Percentiles rank a stretch among this genome's conserved stretches.
Evolutionary conservation across 306 rosid species (phyloP).

Genomic region (Gleditsia sinensis): DNA sequence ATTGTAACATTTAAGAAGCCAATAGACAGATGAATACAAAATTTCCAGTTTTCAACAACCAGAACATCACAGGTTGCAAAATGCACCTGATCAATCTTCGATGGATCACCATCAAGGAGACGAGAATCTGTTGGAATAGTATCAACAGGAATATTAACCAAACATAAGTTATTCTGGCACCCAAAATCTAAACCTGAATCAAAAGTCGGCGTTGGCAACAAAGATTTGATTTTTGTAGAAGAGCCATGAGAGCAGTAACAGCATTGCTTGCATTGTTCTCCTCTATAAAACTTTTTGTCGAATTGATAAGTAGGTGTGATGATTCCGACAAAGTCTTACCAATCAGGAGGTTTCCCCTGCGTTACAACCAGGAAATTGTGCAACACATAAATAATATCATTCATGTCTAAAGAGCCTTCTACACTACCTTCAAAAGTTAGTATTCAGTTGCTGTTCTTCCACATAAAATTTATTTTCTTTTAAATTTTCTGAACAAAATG

Average conservation of each 20-base stretch:
- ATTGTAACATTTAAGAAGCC: constrained; percentile 16
- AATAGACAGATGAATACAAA: background rate
- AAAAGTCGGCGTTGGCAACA: background rate
- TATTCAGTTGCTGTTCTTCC: background rate
- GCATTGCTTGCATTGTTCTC: constrained; percentile 94
- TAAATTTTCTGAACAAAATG: constrained; percentile 8
- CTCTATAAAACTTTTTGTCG: constrained; percentile 83
- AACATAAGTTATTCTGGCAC: background rate
- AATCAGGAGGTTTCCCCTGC: constrained; percentile 81
- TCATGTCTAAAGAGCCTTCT: background rate
- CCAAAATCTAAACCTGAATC: background rate
- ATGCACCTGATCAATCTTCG: constrained; percentile 81
- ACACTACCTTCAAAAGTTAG: background rate
- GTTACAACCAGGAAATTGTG: background rate
- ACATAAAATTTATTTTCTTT: background rate
- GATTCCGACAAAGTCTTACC: constrained; percentile 90
- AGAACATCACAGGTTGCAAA: constrained; percentile 9
- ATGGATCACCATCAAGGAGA: constrained; percentile 80
- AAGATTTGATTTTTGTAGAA: constrained; percentile 29
- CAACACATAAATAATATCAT: background rate
- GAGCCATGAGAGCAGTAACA: constrained; percentile 88
- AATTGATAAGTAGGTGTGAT: constrained; percentile 63
- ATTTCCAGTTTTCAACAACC: constrained; percentile 1
- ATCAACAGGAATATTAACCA: background rate
- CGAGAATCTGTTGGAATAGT: constrained; percentile 89